Base-by-base conservation (phyloP, 805 yeast species). In the Sugiyamaella qingdaonensis region DNA sequence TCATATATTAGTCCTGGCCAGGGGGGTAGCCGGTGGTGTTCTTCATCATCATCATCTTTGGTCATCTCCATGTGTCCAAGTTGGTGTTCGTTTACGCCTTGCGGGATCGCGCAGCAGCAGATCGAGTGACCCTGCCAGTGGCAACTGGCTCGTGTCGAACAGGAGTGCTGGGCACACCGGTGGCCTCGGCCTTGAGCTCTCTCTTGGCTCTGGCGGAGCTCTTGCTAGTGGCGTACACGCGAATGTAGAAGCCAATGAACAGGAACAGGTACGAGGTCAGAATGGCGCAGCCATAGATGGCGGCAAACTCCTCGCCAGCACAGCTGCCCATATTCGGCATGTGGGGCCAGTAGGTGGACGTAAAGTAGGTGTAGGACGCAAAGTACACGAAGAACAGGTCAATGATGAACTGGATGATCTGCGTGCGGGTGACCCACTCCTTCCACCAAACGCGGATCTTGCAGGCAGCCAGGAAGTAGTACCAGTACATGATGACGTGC, bases 371-470 rank as follows among this genome's bases (percentile, higher is more conserved):
- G 74, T 88, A 92, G 52, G 96, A 86, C 49, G 97, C 96, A 71
- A 88, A 90, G 78, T 90, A 94, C 59, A 94, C 95, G 69, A 92
- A 91, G 42, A 78, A 82, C 67, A 92, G 80, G 72, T 92, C 99
- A 66, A 92, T 78, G 61, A 92, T 74, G 68, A 92, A 92, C 76
- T 92, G 99, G 65, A 88, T 76, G 73, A 92, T 92, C 77, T 92
- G 99, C 78, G 88, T 84, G 60, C 96, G 80, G 53, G 99, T 92
- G 61, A 92, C 97, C 97, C 97, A 92, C 76, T 91, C 95, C 76
- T 94, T 92, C 99, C 99, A 92, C 97, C 97, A 91, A 51, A 92
- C 97, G 65, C 88, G 85, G 67, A 91, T 88, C 54, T 96, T 96
- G 68, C 95, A 80, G 18, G 97, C 88, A 49, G 94, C 79, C 64